Base-by-base conservation (phyloP, 2,329 filamentous ascomycete genomes). In the Pseudogymnoascus pannorum region DNA sequence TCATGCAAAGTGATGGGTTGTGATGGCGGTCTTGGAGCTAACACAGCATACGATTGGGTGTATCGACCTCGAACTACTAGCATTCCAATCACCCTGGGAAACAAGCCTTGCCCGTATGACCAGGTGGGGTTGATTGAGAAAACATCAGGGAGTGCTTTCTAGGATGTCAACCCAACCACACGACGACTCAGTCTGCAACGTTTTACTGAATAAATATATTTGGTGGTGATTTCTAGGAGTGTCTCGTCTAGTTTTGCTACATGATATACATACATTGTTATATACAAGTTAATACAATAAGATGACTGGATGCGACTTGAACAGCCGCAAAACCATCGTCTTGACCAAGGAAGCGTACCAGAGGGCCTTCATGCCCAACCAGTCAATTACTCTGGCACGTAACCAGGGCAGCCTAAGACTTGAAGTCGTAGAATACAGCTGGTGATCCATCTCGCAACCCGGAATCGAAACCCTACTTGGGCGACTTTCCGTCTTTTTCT, bases 401-500 rank as follows among this genome's bases (percentile, higher is more conserved):
- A 51, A 51, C 42, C 29, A 51, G 42, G 42, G 14, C 42, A n/a
- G 22, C 22, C 42, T 16, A 51, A 16, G 14, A 51, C 42, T 8
- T 5, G 22, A 51, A 51, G 42, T 51, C 22, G n/a, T 51, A 51
- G 42, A 51, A 9, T n/a, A 22, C 42, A 51, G 22, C 42, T 16
- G 42, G 42, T 29, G 6, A 29, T n/a, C 22, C 11, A 26, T 26
- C 22, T 29, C 14, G 20, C 42, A 51, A 29, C 20, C 36, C 36
- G 26, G 59, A 63, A 9, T 59, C 62, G 1, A 64, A 63, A 18
- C 24, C 33, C 51, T 69, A 65, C 63, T 69, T 68, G n/a, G 58
- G 20, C 11, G 64, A 60, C 24, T 69, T 66, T n/a, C 66, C 63
- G 20, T 62, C 60, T 40, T 62, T 62, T n/a, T 40, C 24, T 20